Conservation (phyloP, 495 filamentous ascomycete genomes). For the Pseudevernia furfuracea region DNA sequence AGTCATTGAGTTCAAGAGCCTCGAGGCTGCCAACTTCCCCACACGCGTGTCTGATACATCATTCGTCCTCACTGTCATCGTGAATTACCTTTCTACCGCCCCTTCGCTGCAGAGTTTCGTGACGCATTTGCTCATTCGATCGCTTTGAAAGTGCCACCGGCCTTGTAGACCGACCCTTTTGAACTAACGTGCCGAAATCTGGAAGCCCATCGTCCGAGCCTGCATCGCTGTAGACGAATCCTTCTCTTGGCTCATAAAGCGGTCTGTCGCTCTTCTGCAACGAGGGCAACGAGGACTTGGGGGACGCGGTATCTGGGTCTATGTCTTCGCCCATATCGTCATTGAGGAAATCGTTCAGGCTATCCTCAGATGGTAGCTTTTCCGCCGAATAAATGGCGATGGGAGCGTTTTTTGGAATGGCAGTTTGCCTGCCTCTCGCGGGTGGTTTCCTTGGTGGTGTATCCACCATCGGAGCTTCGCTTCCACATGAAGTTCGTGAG, state of each 20-base stretch:
- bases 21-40: not conserved
- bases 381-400: conserved; percentile 5
- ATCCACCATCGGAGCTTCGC: not conserved
- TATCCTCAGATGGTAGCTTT: conserved; percentile 6
- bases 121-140: not conserved
- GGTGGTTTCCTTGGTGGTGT: not conserved
- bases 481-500: conserved; percentile 4
- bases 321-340: conserved; percentile 15
- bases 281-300: conserved; percentile 15
- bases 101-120: conserved; percentile 9
- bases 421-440: not conserved
- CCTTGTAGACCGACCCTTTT: not conserved
- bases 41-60: conserved; percentile 8
- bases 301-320: not conserved
- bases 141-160: not conserved
- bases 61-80: conserved; percentile 34
- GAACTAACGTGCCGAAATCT: conserved; percentile 26
- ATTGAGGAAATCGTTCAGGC: conserved; percentile 18
- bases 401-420: too few relatives aligned
- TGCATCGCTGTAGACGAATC: not conserved
- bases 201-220: conserved; percentile 30
- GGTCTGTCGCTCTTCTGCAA: not conserved
- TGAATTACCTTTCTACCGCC: conserved; percentile 27
- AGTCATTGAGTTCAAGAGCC: not conserved
- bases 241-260: conserved; percentile 8